A percentile compares a stretch with the other conserved stretches of the same genome.
phyloP scores from a whole-genome alignment of 2,329 filamentous ascomycete species.

The Fusarium sp. region DNA sequence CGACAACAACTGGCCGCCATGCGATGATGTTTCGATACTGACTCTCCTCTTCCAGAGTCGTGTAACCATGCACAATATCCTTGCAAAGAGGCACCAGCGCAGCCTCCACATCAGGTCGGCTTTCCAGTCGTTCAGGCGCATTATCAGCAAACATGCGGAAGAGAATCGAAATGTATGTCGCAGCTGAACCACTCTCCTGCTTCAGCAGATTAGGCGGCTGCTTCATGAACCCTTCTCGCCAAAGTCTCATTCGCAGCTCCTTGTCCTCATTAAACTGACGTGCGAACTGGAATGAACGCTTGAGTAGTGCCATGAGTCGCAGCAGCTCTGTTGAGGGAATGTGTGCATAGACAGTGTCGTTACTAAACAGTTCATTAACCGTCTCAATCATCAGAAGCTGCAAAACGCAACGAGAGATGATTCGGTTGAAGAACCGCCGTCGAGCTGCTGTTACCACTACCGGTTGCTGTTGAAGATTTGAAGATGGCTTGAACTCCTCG shows the following conservation, averaged over 20 bases:
- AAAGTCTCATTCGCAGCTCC: conserved; percentile 91
- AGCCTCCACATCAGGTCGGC: conserved; percentile 84
- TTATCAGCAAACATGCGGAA: conserved; percentile 98
- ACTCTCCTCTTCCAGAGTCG: conserved; percentile 89
- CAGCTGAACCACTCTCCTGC: conserved; percentile 91
- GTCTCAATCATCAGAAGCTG: conserved; percentile 99
- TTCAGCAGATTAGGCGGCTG: conserved; percentile 97
- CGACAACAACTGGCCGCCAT: conserved; percentile 96
- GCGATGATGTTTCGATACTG: conserved; percentile 97
- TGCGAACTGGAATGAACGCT: conserved; percentile 96
- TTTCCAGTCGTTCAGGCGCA: conserved; percentile 81
- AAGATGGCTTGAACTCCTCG: conserved; percentile 88
- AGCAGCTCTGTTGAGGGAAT: conserved; percentile 92
- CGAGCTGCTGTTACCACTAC: conserved; percentile 93
- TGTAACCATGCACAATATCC: conserved; percentile 90
- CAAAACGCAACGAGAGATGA: conserved; percentile 97
- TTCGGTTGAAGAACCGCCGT: conserved; percentile 96
- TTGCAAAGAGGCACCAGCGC: conserved; percentile 94
- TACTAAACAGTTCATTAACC: conserved; percentile 97
- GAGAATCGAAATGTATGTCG: conserved; percentile 94
- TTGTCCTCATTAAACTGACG: conserved; percentile 98
- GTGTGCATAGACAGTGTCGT: conserved; percentile 91
- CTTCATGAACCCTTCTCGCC: conserved; percentile 99
- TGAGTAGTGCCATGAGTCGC: conserved; percentile 91
- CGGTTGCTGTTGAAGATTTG: conserved; percentile 83